A percentile compares a stretch with the other conserved stretches of the same genome.
These are phyloP conservation scores for Crucibulum laeve DNA, from an alignment of 768 basidiomycete species.

Conservation along the genomic window DNA sequence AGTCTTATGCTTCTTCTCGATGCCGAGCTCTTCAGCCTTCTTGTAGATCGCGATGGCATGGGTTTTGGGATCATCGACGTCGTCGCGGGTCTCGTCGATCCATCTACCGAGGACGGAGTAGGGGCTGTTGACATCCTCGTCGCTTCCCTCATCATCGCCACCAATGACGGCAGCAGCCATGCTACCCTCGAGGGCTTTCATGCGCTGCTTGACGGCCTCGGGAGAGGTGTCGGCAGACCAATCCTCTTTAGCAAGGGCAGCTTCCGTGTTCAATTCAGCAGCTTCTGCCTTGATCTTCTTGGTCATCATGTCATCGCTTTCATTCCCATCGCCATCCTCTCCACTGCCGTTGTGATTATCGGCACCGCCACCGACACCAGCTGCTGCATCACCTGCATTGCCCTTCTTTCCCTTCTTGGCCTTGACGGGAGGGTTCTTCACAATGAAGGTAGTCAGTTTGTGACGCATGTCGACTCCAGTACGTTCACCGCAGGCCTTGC, in stretches of 20 bases:
- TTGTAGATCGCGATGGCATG: slow-evolving; percentile 72
- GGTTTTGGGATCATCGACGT: slow-evolving; percentile 40
- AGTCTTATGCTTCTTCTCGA: slow-evolving; percentile 94
- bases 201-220: slow-evolving; percentile 81
- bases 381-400: slow-evolving; percentile 47
- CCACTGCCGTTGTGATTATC: slow-evolving; percentile 33
- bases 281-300: slow-evolving; percentile 91
- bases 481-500: slow-evolving; percentile 96
- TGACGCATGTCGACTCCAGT: slow-evolving; percentile 94
- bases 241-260: slow-evolving; percentile 62
- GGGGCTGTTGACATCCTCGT: slow-evolving; percentile 83
- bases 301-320: slow-evolving; percentile 85
- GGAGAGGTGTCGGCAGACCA: slow-evolving; percentile 93
- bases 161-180: slow-evolving; percentile 49
- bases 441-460: slow-evolving; percentile 92
- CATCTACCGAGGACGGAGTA: slow-evolving; percentile 81
- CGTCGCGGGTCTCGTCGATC: slow-evolving; percentile 68
- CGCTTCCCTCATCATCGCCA: slow-evolving; percentile 85
- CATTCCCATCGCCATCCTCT: slow-evolving; percentile 50
- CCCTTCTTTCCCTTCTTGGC: slow-evolving; percentile 69
- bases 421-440: slow-evolving; percentile 96
- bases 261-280: slow-evolving; percentile 63
- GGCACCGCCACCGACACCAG: slow-evolving; percentile 38
- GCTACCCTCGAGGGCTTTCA: slow-evolving; percentile 61
- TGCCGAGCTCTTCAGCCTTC: slow-evolving; percentile 86